These are phyloP conservation scores for Spathaspora girioi DNA, from an alignment of 805 yeast species.

Conservation along the genomic window DNA sequence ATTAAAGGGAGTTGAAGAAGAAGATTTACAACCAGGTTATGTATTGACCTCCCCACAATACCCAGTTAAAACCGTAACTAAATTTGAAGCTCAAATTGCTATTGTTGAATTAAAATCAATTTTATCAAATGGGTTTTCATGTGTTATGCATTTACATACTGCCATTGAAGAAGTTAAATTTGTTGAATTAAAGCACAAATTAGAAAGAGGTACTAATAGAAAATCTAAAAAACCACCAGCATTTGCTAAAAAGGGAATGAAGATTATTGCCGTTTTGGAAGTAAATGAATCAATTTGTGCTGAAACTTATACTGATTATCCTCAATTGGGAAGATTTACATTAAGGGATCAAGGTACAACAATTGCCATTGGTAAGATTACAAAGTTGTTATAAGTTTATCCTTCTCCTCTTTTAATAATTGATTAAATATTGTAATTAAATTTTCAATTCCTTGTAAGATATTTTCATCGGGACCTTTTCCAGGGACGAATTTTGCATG, in stretches of 20 bases:
- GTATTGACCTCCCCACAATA: conserved; percentile 81
- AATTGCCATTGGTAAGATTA: conserved; percentile 97
- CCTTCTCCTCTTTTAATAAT: conserved; percentile 10
- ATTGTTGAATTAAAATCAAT: conserved; percentile 95
- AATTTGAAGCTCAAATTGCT: conserved; percentile 94
- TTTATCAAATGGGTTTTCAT: conserved; percentile 90
- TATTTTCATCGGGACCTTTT: conserved; percentile 67
- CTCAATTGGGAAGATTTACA: conserved; percentile 96
- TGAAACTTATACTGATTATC: conserved; percentile 88
- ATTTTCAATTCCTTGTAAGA: conserved; percentile 66
- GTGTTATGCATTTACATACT: conserved; percentile 98
- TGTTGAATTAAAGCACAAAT: conserved; percentile 79
- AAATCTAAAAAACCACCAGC: conserved; percentile 96
- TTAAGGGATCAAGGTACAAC: conserved; percentile 98
- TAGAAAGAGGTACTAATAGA: conserved; percentile 96
- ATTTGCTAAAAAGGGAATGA: conserved; percentile 98
- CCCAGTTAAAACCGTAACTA: conserved; percentile 89
- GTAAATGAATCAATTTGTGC: conserved; percentile 85
- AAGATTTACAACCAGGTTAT: conserved; percentile 87
- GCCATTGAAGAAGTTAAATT: conserved; percentile 94
- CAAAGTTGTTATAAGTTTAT: conserved; percentile 62
- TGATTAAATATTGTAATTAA: conserved; percentile 44
- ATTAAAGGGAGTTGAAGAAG: conserved; percentile 95
- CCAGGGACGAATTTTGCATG: conserved; percentile 68
- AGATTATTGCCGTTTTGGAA: conserved; percentile 89